Percentiles rank a stretch among this genome's conserved stretches.
phyloP scores from a whole-genome alignment of 345 rosid species.

The Rhizophora mangle region DNA sequence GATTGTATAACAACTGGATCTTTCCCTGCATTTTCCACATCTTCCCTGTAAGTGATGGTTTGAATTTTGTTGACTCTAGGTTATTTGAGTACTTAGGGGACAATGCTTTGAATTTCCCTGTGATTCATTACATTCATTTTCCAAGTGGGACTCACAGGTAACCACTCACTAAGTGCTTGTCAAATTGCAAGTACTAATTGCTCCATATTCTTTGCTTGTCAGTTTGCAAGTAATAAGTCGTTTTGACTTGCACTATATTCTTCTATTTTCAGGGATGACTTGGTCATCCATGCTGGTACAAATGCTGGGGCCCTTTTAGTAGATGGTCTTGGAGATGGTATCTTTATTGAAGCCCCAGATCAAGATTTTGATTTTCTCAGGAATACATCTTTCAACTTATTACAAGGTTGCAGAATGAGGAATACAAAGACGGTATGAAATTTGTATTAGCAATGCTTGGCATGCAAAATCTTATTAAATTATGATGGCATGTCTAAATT shows the following conservation, averaged over 20 bases:
- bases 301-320: conserved; percentile 86
- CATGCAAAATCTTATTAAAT: neutral
- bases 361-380: conserved; percentile 90
- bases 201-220: no score
- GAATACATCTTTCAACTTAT: conserved; percentile 83
- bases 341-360: conserved; percentile 74
- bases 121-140: conserved; percentile 87
- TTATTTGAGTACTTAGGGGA: conserved; percentile 80
- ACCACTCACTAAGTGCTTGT: conserved; percentile 6
- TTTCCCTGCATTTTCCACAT: neutral
- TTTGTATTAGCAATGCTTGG: neutral
- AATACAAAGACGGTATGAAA: conserved; percentile 87
- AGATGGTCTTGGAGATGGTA: conserved; percentile 96
- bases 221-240: neutral
- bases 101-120: conserved; percentile 67
- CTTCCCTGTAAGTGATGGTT: conserved; percentile 5
- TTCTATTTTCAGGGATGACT: conserved; percentile 66
- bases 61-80: conserved; percentile 39
- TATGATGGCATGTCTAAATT: conserved; percentile 1
- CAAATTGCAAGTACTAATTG: no score
- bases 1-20: no score
- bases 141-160: conserved; percentile 76
- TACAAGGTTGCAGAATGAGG: conserved; percentile 99
- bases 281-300: conserved; percentile 86
- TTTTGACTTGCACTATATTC: conserved; percentile 16